phyloP scores from a whole-genome alignment of 768 basidiomycete genomes.

The Amanita brunnescens region DNA sequence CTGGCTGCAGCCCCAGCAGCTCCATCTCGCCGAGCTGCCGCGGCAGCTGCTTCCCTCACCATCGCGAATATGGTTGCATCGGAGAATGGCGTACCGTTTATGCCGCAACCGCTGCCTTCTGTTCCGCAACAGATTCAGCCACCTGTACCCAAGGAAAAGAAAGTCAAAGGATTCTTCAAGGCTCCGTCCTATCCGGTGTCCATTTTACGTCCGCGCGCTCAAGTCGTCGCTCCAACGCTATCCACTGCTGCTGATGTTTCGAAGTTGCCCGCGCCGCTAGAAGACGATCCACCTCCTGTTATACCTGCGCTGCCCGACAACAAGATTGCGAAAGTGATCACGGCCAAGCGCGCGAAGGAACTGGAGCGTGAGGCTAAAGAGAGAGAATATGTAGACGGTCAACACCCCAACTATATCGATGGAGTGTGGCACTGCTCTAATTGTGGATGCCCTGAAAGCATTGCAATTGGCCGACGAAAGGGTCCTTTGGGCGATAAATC shows the following conservation, averaged over 20 bases:
- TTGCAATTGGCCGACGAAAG: constrained; percentile 80
- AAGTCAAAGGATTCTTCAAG: constrained; percentile 59
- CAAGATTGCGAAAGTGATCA: constrained; percentile 36
- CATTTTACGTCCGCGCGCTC: constrained; percentile 54
- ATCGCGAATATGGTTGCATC: constrained; percentile 91
- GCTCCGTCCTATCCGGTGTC: constrained; percentile 48
- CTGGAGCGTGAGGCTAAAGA: constrained; percentile 78
- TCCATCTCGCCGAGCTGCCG: constrained; percentile 76
- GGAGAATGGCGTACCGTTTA: constrained; percentile 68
- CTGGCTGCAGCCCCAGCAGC: constrained; percentile 55
- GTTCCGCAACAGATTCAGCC: constrained; percentile 26
- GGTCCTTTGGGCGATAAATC: constrained; percentile 86
- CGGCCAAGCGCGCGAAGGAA: constrained; percentile 62
- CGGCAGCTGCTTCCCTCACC: constrained; percentile 73
- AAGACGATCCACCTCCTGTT: constrained; percentile 41
- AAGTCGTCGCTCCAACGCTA: constrained; percentile 47
- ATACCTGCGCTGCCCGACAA: constrained; percentile 33
- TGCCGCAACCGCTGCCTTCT: constrained; percentile 34
- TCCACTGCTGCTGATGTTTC: constrained; percentile 63
- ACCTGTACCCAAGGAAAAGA: constrained; percentile 12
- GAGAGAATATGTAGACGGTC: constrained; percentile 74
- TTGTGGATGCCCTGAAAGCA: constrained; percentile 83
- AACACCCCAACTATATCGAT: constrained; percentile 73
- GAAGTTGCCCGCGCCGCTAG: constrained; percentile 48
- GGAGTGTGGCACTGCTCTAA: constrained; percentile 95